Conservation (phyloP, 2,329 filamentous ascomycete genomes). For the Colletotrichum kahawae region DNA sequence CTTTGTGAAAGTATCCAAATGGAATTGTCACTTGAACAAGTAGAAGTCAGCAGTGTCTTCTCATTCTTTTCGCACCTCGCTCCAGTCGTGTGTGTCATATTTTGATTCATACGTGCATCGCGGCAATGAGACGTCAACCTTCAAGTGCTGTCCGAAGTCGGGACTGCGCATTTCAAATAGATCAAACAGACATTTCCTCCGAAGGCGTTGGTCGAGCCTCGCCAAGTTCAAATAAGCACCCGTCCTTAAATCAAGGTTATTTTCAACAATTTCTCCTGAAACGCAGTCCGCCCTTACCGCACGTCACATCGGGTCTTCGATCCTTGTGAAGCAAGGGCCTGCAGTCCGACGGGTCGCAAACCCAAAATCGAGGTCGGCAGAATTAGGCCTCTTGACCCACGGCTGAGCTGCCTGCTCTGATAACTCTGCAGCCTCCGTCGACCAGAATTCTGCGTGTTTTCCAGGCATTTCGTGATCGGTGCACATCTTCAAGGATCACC, state of each 20-base stretch:
- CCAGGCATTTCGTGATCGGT: neutral
- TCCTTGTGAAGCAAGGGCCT: neutral
- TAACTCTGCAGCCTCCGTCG: neutral
- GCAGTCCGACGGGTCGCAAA: neutral
- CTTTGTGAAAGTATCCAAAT: neutral
- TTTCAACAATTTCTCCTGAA: neutral
- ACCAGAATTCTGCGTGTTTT: neutral
- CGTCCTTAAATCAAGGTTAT: constrained; percentile 8
- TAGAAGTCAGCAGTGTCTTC: neutral
- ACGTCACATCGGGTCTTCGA: neutral
- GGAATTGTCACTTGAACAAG: neutral
- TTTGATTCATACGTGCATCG: neutral
- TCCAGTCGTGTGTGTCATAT: neutral
- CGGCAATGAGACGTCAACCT: neutral
- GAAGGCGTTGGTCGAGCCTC: neutral
- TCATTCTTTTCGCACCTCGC: neutral
- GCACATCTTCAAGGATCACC: neutral
- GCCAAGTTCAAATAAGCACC: constrained; percentile 12
- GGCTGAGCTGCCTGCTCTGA: neutral
- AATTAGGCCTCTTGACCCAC: neutral
- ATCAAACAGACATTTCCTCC: neutral
- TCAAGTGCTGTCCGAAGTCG: neutral
- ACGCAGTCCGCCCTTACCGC: neutral
- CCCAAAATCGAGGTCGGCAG: neutral
- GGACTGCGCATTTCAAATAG: neutral